These are phyloP conservation scores for Mucor piriformis DNA, from an alignment of 371 early-diverging fungal species.

Conservation along the genomic window DNA sequence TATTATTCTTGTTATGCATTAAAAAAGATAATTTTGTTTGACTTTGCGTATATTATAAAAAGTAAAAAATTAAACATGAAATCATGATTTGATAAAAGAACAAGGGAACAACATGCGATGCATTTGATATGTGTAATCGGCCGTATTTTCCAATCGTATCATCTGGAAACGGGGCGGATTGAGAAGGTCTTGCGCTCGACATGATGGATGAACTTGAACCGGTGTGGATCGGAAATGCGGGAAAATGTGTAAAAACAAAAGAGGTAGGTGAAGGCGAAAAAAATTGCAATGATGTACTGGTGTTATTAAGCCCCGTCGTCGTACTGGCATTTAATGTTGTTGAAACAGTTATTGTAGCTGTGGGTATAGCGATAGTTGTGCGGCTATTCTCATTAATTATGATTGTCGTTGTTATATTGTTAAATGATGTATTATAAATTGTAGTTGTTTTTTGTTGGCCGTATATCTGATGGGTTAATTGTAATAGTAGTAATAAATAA, in stretches of 20 bases:
- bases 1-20: neutral
- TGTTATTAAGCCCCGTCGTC: neutral
- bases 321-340: slow-evolving; percentile 6
- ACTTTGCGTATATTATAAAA: neutral
- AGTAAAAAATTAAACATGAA: neutral
- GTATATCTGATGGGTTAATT: neutral
- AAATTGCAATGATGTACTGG: slow-evolving; percentile 1
- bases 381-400: neutral
- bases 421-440: slow-evolving; percentile 6
- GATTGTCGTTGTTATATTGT: neutral
- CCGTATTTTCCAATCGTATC: slow-evolving; percentile 51
- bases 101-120: slow-evolving; percentile 1
- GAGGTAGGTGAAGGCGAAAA: slow-evolving; percentile 35
- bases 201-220: slow-evolving; percentile 27
- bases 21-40: too few species aligned
- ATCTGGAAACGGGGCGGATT: slow-evolving; percentile 48
- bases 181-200: slow-evolving; percentile 38
- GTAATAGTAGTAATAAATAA: neutral
- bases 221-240: slow-evolving; percentile 25
- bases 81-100: neutral
- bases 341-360: slow-evolving; percentile 2
- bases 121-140: slow-evolving; percentile 36
- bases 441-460: slow-evolving; percentile 3
- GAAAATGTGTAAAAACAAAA: slow-evolving; percentile 38
- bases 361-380: slow-evolving; percentile 5